Evolutionary conservation across 345 rosid species (phyloP).

Genomic region (Excoecaria agallocha): DNA sequence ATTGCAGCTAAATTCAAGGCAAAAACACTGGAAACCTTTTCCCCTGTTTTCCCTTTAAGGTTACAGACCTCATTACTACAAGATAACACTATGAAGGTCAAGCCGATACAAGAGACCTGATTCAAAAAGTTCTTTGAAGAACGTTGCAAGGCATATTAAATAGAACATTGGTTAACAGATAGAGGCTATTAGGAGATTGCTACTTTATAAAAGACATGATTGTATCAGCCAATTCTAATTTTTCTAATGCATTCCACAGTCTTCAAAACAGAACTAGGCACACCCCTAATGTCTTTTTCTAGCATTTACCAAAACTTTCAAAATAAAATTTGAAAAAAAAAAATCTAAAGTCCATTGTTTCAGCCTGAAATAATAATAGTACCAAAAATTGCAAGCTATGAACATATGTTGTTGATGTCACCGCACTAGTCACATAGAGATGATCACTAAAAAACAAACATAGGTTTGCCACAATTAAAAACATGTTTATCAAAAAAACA

Average conservation of each 20-base stretch:
- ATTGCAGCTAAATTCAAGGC: conserved; percentile 7
- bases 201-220: neutral
- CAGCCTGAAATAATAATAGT: conserved; percentile 5
- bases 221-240: neutral
- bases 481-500: neutral
- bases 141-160: too few species aligned
- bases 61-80: conserved; percentile 7
- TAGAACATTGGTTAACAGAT: too few species aligned
- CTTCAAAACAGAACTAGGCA: neutral
- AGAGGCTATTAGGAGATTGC: neutral
- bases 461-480: neutral
- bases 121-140: conserved; percentile 5
- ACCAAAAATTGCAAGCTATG: conserved; percentile 1
- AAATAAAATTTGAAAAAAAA: neutral
- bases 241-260: neutral
- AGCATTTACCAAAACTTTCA: neutral
- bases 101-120: neutral
- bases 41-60: neutral
- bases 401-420: neutral
- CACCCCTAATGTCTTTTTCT: too few species aligned
- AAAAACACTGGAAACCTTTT: conserved; percentile 1
- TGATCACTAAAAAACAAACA: neutral
- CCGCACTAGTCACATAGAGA: neutral
- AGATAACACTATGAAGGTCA: neutral
- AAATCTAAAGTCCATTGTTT: neutral